These are phyloP conservation scores for Lagenidium sp. DNA, from an alignment of 352 stramenopile species.

Conservation along the genomic window DNA sequence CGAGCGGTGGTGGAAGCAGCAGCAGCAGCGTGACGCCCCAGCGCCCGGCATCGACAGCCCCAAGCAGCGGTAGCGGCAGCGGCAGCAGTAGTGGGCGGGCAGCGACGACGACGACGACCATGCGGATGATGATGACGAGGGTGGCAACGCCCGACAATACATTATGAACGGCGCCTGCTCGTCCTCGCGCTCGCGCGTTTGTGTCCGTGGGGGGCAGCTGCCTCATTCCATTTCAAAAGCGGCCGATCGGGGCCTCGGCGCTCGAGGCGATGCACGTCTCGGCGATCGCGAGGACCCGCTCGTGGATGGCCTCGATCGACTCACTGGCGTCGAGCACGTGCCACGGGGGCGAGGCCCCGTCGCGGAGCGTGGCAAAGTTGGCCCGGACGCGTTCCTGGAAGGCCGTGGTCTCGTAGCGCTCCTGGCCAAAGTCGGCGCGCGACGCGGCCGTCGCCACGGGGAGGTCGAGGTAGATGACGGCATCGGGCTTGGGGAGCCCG, in stretches of 20 bases:
- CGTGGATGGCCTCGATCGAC: conserved; percentile 67
- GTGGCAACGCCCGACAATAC: too few species aligned
- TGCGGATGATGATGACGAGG: too few species aligned
- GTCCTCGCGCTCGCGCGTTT: conserved; percentile 1
- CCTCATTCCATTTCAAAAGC: conserved; percentile 20
- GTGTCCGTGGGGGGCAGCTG: not conserved
- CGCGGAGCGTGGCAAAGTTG: conserved; percentile 75
- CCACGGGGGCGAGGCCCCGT: conserved; percentile 33
- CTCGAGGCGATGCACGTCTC: conserved; percentile 29
- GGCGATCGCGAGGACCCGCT: conserved; percentile 43
- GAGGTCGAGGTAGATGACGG: conserved; percentile 97
- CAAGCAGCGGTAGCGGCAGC: conserved; percentile 1
- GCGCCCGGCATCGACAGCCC: conserved; percentile 10
- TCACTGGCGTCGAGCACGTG: conserved; percentile 74
- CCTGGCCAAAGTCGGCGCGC: conserved; percentile 90
- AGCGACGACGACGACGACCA: not conserved
- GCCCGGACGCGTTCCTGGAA: conserved; percentile 84
- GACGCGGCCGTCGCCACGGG: conserved; percentile 82
- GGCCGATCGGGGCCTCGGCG: conserved; percentile 17
- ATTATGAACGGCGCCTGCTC: too few species aligned
- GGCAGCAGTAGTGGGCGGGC: not conserved
- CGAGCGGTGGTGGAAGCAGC: not conserved
- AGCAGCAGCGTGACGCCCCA: not conserved
- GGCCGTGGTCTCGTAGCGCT: conserved; percentile 86
- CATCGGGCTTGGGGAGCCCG: conserved; percentile 95